Conservation (phyloP, 2,329 filamentous ascomycete genomes). For the Keithomyces neogunnii region DNA sequence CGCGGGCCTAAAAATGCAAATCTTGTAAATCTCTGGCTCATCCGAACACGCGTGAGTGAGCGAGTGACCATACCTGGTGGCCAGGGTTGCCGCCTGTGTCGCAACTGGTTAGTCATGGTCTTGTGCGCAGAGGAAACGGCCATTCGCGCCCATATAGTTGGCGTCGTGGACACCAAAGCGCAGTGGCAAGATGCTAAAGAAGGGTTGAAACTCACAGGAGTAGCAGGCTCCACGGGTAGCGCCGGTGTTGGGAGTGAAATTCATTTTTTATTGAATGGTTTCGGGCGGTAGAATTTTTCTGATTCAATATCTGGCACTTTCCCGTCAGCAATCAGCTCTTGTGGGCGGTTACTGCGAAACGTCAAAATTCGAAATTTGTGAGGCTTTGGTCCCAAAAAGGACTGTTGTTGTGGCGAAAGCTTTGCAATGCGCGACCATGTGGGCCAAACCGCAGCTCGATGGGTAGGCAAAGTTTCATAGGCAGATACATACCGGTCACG, state of each 20-base stretch:
- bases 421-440: not conserved
- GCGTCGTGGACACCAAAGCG: not conserved
- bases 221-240: constrained; percentile 39
- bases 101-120: constrained; percentile 1
- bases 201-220: constrained; percentile 33
- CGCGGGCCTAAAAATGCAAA: constrained; percentile 53
- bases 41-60: constrained; percentile 6
- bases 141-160: not conserved
- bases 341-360: not conserved
- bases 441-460: not conserved
- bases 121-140: not conserved
- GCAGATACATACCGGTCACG: not conserved
- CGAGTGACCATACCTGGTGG: constrained; percentile 59
- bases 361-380: not conserved
- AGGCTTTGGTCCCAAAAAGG: not conserved
- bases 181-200: not conserved
- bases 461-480: not conserved
- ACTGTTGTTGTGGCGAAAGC: not conserved
- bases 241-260: constrained; percentile 15
- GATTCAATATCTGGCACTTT: not conserved
- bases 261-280: constrained; percentile 25
- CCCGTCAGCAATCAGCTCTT: not conserved
- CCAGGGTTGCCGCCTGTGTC: constrained; percentile 58
- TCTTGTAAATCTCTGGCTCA: constrained; percentile 4
- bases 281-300: not conserved